Percentiles rank a stretch among this genome's conserved stretches.
Evolutionary conservation across 2,329 filamentous ascomycete species (phyloP).

Genomic region (Aschersonia sp.): DNA sequence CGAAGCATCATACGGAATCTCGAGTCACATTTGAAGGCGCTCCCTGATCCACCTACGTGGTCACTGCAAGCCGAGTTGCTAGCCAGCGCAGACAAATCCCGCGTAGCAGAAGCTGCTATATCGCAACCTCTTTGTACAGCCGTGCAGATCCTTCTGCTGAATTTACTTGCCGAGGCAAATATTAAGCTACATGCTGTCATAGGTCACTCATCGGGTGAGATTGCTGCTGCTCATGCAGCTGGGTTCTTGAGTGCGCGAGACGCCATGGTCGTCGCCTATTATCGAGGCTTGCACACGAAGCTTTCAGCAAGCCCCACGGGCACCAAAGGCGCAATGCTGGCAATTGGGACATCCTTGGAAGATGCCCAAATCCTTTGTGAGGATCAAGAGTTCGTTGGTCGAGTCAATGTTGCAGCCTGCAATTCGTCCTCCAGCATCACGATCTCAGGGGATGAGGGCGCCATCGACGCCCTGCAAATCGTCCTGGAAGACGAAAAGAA

Average conservation of each 20-base stretch:
- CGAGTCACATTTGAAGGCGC: neutral
- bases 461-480: constrained; percentile 10
- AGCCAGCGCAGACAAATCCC: neutral
- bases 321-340: constrained; percentile 8
- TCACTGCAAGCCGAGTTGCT: neutral
- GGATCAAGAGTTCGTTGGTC: constrained; percentile 9
- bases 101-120: neutral
- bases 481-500: constrained; percentile 10
- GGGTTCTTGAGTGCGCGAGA: constrained; percentile 3
- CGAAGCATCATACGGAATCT: neutral
- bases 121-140: constrained; percentile 19
- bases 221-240: constrained; percentile 24
- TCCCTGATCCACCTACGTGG: constrained; percentile 2
- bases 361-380: neutral
- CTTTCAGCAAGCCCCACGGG: neutral
- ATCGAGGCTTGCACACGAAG: constrained; percentile 2
- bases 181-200: constrained; percentile 17
- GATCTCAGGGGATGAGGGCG: constrained; percentile 15
- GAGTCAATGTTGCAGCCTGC: constrained; percentile 11
- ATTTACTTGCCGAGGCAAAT: constrained; percentile 17
- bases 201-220: constrained; percentile 26
- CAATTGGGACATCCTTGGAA: constrained; percentile 6
- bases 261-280: constrained; percentile 4
- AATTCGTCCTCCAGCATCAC: constrained; percentile 11
- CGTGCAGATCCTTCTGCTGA: constrained; percentile 24